These are phyloP conservation scores for Mesembryanthemum crystallinum DNA, from an alignment of 148 eudicot species.

Conservation along the genomic window DNA sequence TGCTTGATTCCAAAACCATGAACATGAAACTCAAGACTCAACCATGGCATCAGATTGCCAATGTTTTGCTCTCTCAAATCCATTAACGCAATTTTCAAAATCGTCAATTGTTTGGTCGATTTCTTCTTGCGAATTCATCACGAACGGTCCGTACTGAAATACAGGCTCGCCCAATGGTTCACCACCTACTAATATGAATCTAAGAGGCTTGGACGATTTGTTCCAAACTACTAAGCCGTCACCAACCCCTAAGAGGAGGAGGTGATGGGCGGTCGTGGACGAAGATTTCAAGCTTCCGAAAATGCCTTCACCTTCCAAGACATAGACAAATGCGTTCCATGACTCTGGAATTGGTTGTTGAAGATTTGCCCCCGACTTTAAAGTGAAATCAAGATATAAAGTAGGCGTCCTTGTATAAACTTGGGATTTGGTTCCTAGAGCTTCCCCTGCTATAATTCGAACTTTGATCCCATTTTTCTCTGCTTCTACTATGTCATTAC, in stretches of 20 bases:
- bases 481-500: slow-evolving; percentile 52
- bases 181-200: slow-evolving; percentile 77
- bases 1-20: neutral
- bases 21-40: neutral
- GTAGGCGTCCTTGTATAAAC: slow-evolving; percentile 77
- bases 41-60: slow-evolving; percentile 60
- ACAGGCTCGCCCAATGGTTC: slow-evolving; percentile 78
- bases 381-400: slow-evolving; percentile 70
- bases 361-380: slow-evolving; percentile 54
- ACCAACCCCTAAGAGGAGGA: slow-evolving; percentile 61
- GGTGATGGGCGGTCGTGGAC: slow-evolving; percentile 45
- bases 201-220: slow-evolving; percentile 35
- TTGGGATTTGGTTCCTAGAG: slow-evolving; percentile 60
- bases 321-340: slow-evolving; percentile 74
- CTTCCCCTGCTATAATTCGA: slow-evolving; percentile 78
- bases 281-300: slow-evolving; percentile 53
- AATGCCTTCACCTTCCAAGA: slow-evolving; percentile 77
- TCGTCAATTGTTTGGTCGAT: slow-evolving; percentile 76
- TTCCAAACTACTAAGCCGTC: slow-evolving; percentile 73
- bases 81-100: slow-evolving; percentile 67
- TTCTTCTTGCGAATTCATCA: slow-evolving; percentile 83
- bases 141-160: slow-evolving; percentile 78
- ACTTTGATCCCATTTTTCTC: slow-evolving; percentile 58
- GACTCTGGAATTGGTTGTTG: slow-evolving; percentile 56
- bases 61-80: slow-evolving; percentile 74